A percentile compares a stretch with the other conserved stretches of the same genome.
Conservation (phyloP, 345 rosid species). For the Syzygium jambos region DNA sequence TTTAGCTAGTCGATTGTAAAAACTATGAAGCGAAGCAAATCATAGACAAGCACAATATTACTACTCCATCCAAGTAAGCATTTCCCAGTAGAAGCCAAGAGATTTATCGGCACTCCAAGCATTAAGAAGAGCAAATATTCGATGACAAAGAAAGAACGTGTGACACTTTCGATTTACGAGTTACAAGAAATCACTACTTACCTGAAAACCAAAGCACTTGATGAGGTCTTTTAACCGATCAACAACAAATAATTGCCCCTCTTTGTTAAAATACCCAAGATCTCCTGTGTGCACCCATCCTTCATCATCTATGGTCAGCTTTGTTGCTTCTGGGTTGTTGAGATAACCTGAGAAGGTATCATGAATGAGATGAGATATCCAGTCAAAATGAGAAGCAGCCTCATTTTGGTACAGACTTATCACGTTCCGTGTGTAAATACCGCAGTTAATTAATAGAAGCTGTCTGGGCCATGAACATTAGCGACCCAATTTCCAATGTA, state of each 20-base stretch:
- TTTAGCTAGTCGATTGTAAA: background rate
- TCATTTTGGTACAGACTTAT: background rate
- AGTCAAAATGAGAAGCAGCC: background rate
- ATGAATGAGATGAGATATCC: background rate
- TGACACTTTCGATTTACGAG: background rate
- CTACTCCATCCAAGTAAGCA: background rate
- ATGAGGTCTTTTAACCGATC: conserved; percentile 48
- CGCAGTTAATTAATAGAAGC: background rate
- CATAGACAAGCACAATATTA: background rate
- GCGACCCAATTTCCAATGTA: background rate
- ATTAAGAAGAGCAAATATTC: background rate
- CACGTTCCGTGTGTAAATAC: background rate
- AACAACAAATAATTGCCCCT: conserved; percentile 29
- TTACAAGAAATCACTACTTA: background rate
- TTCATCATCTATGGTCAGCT: conserved; percentile 24
- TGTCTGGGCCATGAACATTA: background rate
- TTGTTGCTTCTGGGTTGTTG: conserved; percentile 35
- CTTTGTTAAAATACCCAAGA: conserved; percentile 41
- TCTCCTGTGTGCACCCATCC: conserved; percentile 49
- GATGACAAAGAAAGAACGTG: background rate
- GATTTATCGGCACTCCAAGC: background rate
- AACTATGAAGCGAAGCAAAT: background rate
- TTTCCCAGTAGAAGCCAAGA: background rate
- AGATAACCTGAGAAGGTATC: conserved; percentile 25
- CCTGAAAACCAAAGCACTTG: conserved; percentile 43